Percentiles rank a stretch among this genome's conserved stretches.
Conservation (phyloP, 2,329 filamentous ascomycete species). For the Apiospora rasikravindrae region DNA sequence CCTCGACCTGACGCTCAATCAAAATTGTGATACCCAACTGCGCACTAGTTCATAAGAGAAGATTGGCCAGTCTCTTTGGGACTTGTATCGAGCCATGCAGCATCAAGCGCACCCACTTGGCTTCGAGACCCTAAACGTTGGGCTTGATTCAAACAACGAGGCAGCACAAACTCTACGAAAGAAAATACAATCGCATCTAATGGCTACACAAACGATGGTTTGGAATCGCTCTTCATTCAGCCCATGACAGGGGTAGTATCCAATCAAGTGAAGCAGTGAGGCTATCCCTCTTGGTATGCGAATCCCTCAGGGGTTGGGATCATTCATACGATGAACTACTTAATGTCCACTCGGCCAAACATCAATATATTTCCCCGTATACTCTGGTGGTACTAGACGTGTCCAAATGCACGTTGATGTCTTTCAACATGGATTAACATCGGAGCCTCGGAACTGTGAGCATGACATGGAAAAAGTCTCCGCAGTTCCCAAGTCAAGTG, state of each 20-base stretch:
- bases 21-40: neutral
- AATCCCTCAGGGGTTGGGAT: neutral
- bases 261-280: neutral
- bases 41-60: neutral
- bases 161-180: neutral
- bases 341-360: neutral
- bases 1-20: neutral
- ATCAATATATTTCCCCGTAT: neutral
- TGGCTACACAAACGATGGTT: neutral
- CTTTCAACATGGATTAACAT: slow-evolving; percentile 1
- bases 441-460: neutral
- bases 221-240: neutral
- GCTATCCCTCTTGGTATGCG: neutral
- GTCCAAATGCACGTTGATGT: neutral
- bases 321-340: neutral
- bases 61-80: neutral
- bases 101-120: neutral
- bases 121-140: neutral
- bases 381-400: neutral
- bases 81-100: neutral
- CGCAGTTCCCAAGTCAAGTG: neutral
- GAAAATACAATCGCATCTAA: neutral
- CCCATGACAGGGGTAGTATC: neutral
- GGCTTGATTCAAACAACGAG: no score
- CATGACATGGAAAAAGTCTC: neutral